Conservation (phyloP, 2,329 filamentous ascomycete genomes). For the Trichoderma sp. region DNA sequence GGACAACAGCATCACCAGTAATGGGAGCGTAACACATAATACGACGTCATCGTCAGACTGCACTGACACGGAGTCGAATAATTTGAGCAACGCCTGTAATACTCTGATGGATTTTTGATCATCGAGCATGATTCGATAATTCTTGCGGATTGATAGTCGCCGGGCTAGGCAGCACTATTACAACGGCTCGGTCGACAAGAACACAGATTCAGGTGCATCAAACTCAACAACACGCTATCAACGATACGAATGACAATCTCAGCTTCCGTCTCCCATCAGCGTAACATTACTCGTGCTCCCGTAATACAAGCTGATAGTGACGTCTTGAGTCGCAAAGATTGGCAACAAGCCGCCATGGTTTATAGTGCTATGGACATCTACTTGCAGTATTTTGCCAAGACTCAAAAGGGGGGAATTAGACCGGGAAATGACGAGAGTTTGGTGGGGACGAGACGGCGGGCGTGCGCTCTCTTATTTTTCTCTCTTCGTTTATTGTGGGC, state of each 20-base stretch:
- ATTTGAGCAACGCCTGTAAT: background rate
- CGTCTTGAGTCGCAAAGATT: conserved; percentile 3
- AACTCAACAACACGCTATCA: background rate
- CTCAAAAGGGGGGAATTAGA: conserved; percentile 5
- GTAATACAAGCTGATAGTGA: conserved; percentile 8
- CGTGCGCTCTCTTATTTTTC: background rate
- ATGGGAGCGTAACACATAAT: background rate
- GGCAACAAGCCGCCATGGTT: background rate
- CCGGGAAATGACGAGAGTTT: conserved; percentile 15
- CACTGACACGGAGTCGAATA: background rate
- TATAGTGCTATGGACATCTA: background rate
- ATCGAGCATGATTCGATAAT: background rate
- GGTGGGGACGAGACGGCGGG: conserved; percentile 17
- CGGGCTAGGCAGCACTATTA: background rate
- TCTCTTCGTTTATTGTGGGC: background rate
- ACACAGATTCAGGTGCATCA: background rate
- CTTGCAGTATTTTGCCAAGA: background rate
- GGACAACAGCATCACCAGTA: background rate
- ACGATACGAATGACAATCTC: conserved; percentile 1
- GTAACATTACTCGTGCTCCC: background rate
- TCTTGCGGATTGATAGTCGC: background rate
- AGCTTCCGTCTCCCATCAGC: background rate
- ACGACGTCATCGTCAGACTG: background rate
- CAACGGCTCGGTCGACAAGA: background rate
- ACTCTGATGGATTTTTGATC: background rate